Evolutionary conservation across 2,329 filamentous ascomycete genomes (phyloP), one percentile per base, ranked within the genome.

Genomic region (Monosporascus sp.): DNA sequence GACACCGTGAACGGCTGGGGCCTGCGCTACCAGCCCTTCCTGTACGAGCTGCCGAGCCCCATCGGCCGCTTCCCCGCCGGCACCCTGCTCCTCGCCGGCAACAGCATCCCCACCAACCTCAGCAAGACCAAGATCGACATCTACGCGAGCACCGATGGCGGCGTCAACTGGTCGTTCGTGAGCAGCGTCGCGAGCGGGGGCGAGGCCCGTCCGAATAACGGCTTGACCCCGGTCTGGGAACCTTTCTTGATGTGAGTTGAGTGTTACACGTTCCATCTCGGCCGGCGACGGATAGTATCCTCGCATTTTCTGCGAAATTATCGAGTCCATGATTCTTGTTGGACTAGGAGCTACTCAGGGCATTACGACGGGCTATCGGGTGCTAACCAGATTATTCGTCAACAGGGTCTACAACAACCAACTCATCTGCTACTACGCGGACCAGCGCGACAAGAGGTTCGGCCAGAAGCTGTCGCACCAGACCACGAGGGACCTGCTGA

Each of bases 381-480:
- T 9, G 8, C 17, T 43, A 0, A 22, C 11, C n/a, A 2, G 7
- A 18, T 7, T 1, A 5, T 14, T 11, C 22, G 52, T 57, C 26
- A 3, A 63, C 47, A 77, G 78, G 66, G 71, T 77, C 43, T 77
- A 84, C 63, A 70, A 87, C 54, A 73, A 79, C 47, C 72, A 81
- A 45, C 69, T 89, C 31, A 77, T 88, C 31, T 72, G 78, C 59
- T 89, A 87, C 73, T 89, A 88, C 71, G 83, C 85, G 2, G 86
- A 89, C 65, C 86, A 89, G 64, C 78, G 85, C 41, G 84, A 84
- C 57, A 77, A 82, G 55, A 72, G 72, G 2, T 74, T 88, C 60
- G 86, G 85, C 20, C 86, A 89, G 66, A 86, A 88, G 62, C 75
- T 89, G 48, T 75, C 80, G 3, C 85, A 89, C 64, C 83, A 87